phyloP scores from a whole-genome alignment of 1,284 basidiomycete species.

The Anthracocystis setariae region DNA sequence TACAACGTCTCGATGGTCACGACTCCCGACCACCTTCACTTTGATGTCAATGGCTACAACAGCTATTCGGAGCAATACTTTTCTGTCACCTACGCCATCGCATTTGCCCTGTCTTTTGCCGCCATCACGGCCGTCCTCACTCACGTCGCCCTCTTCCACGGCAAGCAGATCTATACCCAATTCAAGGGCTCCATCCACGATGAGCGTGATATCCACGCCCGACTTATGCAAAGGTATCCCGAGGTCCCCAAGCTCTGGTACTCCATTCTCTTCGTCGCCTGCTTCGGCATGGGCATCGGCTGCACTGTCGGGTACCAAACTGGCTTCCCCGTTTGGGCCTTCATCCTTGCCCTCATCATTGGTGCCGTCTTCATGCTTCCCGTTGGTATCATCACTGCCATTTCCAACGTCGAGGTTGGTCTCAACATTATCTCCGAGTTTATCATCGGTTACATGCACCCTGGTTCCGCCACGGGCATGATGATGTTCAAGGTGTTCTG shows the following conservation, averaged over 20 bases:
- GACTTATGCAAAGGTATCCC: constrained; percentile 81
- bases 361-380: constrained; percentile 76
- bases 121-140: constrained; percentile 78
- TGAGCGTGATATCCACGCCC: constrained; percentile 83
- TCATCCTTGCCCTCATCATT: constrained; percentile 73
- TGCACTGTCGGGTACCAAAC: constrained; percentile 78
- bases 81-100: constrained; percentile 74
- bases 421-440: constrained; percentile 78
- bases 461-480: constrained; percentile 80
- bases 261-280: constrained; percentile 72
- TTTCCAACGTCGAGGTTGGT: constrained; percentile 81
- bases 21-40: constrained; percentile 28
- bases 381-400: constrained; percentile 80
- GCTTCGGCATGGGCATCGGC: constrained; percentile 75
- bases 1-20: constrained; percentile 50
- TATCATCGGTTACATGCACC: constrained; percentile 79
- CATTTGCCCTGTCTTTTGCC: constrained; percentile 76
- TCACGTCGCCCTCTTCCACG: constrained; percentile 70
- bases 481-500: constrained; percentile 83
- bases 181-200: constrained; percentile 70
- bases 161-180: constrained; percentile 51
- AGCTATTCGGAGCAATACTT: constrained; percentile 69
- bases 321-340: constrained; percentile 80
- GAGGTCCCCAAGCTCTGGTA: constrained; percentile 77
- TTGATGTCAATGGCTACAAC: constrained; percentile 53